phyloP scores from a whole-genome alignment of 495 filamentous ascomycete genomes.

The Tuber microsphaerosporum region DNA sequence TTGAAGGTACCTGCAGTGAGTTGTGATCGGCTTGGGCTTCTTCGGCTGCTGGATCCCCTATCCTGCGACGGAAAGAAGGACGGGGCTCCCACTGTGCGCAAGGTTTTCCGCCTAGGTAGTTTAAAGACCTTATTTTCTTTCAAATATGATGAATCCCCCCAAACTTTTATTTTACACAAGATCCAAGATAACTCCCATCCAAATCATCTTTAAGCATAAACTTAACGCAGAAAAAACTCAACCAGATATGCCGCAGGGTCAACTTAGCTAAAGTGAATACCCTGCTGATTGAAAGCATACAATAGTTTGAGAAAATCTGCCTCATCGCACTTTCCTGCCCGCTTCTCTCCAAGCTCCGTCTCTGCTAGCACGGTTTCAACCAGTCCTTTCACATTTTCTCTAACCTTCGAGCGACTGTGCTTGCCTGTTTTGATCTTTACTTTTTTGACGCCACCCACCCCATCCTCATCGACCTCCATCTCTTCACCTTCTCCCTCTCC shows the following conservation, averaged over 20 bases:
- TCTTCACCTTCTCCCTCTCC: slow-evolving; percentile 53
- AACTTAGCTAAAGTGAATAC: slow-evolving; percentile 78
- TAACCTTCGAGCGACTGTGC: slow-evolving; percentile 67
- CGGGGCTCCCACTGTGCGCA: neutral
- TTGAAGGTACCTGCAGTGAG: neutral
- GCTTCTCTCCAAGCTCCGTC: slow-evolving; percentile 69
- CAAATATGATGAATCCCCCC: neutral
- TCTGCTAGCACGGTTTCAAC: slow-evolving; percentile 72
- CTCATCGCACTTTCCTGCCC: slow-evolving; percentile 79
- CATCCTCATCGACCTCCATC: slow-evolving; percentile 53
- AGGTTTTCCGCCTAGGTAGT: neutral
- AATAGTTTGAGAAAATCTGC: slow-evolving; percentile 75
- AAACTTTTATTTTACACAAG: neutral
- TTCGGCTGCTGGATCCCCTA: neutral
- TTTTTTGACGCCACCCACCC: slow-evolving; percentile 55
- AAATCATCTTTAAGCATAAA: neutral
- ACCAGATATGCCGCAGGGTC: neutral
- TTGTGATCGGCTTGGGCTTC: neutral
- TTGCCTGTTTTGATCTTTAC: slow-evolving; percentile 47
- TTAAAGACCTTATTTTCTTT: neutral
- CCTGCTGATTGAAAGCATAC: slow-evolving; percentile 78
- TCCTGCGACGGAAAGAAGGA: neutral
- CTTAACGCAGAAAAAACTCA: neutral
- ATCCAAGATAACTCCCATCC: neutral
- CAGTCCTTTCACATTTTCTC: slow-evolving; percentile 70